These are phyloP conservation scores for Castanea mollissima DNA, from an alignment of 306 rosid species.

Conservation along the genomic window DNA sequence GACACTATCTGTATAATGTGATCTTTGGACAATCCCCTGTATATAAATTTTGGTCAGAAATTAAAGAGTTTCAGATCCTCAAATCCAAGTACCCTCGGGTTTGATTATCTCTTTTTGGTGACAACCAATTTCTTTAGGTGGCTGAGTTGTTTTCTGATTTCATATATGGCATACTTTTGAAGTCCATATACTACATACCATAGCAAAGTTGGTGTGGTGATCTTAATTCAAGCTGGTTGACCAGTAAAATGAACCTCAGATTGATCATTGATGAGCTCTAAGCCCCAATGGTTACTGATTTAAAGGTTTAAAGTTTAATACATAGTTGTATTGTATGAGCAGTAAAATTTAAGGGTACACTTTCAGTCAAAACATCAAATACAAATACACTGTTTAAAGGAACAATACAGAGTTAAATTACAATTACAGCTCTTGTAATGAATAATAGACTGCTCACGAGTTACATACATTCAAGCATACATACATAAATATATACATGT, in stretches of 20 bases:
- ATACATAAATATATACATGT: too few relatives aligned
- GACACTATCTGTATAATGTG: not conserved
- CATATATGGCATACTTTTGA: not conserved
- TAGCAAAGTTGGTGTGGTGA: not conserved
- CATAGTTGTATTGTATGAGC: too few relatives aligned
- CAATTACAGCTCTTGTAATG: not conserved
- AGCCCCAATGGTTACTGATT: not conserved
- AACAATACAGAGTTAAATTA: not conserved
- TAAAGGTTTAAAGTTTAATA: too few relatives aligned
- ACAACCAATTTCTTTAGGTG: not conserved
- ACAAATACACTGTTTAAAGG: too few relatives aligned
- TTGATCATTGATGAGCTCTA: not conserved
- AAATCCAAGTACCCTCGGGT: not conserved
- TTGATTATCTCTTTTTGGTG: not conserved
- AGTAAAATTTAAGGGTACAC: too few relatives aligned
- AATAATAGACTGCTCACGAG: not conserved
- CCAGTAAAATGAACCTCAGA: not conserved
- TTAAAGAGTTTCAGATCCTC: not conserved
- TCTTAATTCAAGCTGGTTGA: not conserved
- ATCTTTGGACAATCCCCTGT: too few relatives aligned
- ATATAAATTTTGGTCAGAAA: not conserved
- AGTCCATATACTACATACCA: not conserved
- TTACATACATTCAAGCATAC: not conserved
- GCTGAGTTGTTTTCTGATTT: not conserved
- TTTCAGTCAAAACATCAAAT: not conserved